Evolutionary conservation across 2,329 filamentous ascomycete species (phyloP), one percentile per base, ranked within the genome.

Genomic region (Zasmidium citrigriseum): DNA sequence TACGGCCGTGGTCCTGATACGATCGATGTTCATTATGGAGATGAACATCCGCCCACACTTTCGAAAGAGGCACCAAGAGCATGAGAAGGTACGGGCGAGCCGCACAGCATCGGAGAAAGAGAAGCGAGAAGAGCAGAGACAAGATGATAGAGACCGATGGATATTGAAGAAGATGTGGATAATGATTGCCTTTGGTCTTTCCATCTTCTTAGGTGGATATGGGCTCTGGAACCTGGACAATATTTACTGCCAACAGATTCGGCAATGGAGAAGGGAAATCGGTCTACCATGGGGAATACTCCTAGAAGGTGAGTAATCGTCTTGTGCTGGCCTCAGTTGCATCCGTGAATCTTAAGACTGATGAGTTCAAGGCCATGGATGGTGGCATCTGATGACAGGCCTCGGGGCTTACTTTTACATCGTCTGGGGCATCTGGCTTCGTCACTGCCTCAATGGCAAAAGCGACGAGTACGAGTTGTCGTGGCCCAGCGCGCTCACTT

Each of bases 331-430:
- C 4, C 34, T 41, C 20, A 29, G 14, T 9, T n/a, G 16, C 4
- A 41, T 41, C 4, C 5, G 16, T 9, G 34, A 41, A 16, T n/a
- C n/a, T n/a, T n/a, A n/a, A n/a, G n/a, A n/a, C 54, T 57, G 34
- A 57, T 38, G 11, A 46, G 3, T 29, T 14, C n/a, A 52, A 41
- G 34, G 34, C 5, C 34, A 41, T 41, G 22, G 48, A 34, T 89
- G 87, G 86, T 89, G 87, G 87, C 90, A 93, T 75, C 70, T 93
- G 38, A 87, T 93, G 82, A 95, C 91, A 0, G 90, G 90, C 12
- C 79, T 88, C 34, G 91, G 91, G 72, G 90, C 90, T n/a, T 96
- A 96, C 73, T 89, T 88, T 70, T 91, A 93, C 71, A 91, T 96
- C 65, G 79, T 67, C 14, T 96, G 91, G 90, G 88, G 90, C 14